Evolutionary conservation across 495 filamentous ascomycete species (phyloP), one percentile per base, ranked within the genome.

Genomic region (Aspergillus funiculosus): DNA sequence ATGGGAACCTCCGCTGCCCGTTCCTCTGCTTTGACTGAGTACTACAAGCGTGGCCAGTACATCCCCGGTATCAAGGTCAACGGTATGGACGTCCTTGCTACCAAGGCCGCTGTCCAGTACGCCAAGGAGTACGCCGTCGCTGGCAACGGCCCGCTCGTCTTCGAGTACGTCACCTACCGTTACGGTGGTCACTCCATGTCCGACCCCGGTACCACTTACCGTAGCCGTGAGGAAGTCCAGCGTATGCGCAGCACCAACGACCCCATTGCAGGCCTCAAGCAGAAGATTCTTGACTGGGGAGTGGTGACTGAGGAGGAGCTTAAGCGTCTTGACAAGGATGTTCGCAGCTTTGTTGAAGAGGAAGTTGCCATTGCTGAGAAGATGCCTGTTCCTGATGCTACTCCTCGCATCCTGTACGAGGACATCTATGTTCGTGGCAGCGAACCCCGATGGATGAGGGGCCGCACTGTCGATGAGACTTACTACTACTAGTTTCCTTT

Each of bases 1-100:
- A 98, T 98, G 92, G 92, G 94, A 69, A 98, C 92, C 39, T 87
- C 92, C 43, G 92, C 92, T 50, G 85, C 86, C 63, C 89, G 92
- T 57, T 85, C 92, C 53, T 86, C 91, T 51, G 92, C 92, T 52
- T 71, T 95, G 55, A 96, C 92, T 62, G 94, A 98, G 67, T 98
- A 98, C 85, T 98, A 98, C 83, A 96, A 97, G 81, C 94, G 92
- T 71, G 92, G 92, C 51, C 92, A 98, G 75, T 98, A 97, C 77
- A 98, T 98, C 59, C 92, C 92, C 48, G 92, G 92, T 73, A 81
- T 98, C 47, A 98, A 97, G 77, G 88, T 98, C 65, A 98, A 98
- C 74, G 92, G 87, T 66, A 98, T 98, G 92, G 92, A 98, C 67
- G 87, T 96, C 56, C 87, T 98, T 41, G 92, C 92, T 53, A 92